Base-by-base conservation (phyloP, 108 stramenopile species). In the Bacterosira constricta region DNA sequence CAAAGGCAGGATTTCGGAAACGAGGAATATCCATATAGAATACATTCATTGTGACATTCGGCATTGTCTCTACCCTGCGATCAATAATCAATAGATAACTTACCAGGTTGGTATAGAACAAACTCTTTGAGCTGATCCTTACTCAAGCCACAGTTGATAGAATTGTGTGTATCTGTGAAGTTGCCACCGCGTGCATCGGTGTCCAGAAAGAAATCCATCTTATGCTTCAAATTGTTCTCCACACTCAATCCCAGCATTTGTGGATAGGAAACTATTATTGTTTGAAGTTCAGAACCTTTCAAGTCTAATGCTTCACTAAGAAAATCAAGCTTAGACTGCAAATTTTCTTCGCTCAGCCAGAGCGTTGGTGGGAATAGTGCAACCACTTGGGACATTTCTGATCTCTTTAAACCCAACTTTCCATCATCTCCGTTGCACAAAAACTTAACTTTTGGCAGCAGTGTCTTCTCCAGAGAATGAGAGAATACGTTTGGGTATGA, bases 21-120 rank as follows among this genome's bases (percentile, higher is more conserved):
- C n/a, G n/a, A n/a, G n/a, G n/a, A n/a, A n/a, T n/a, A n/a, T n/a
- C n/a, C n/a, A n/a, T n/a, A n/a, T n/a, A n/a, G n/a, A n/a, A n/a
- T n/a, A n/a, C n/a, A n/a, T n/a, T n/a, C n/a, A n/a, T n/a, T n/a
- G n/a, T n/a, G n/a, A n/a, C n/a, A n/a, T n/a, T n/a, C n/a, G n/a
- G n/a, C n/a, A n/a, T n/a, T n/a, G n/a, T n/a, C n/a, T n/a, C n/a
- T n/a, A n/a, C n/a, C n/a, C n/a, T n/a, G n/a, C n/a, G n/a, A n/a
- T n/a, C n/a, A n/a, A n/a, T n/a, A n/a, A n/a, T n/a, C n/a, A n/a
- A n/a, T n/a, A n/a, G n/a, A n/a, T n/a, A n/a, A n/a, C n/a, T n/a
- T n/a, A n/a, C n/a, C n/a, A n/a, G 83, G 83, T 35, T 83, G 83
- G 25, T 83, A 83, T 2, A 80, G 44, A 9, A 83, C 83, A 49